phyloP scores from a whole-genome alignment of 768 basidiomycete species.

The Trametes cubensis region DNA sequence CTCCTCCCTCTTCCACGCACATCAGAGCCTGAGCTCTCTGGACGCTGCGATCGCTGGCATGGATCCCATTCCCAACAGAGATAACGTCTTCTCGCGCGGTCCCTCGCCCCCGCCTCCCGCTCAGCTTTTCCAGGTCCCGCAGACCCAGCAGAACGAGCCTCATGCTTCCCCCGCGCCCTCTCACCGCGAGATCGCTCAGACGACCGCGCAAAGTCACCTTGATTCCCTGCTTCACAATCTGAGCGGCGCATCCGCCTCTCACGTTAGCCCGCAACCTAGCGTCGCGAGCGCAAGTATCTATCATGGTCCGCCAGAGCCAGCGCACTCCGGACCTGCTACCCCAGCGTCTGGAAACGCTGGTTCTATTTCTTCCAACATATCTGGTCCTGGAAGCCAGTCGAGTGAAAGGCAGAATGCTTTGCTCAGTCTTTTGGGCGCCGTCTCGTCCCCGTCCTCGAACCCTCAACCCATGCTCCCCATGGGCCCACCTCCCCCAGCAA shows the following conservation, averaged over 20 bases:
- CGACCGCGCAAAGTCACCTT: constrained; percentile 59
- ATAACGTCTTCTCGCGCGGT: constrained; percentile 37
- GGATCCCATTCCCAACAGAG: constrained; percentile 34
- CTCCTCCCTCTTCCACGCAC: constrained; percentile 11
- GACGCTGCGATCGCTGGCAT: constrained; percentile 29
- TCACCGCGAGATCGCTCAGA: constrained; percentile 42
- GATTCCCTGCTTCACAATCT: constrained; percentile 70
- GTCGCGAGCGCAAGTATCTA: constrained; percentile 29
- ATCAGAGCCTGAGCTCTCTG: constrained; percentile 5
- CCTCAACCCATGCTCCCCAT: constrained; percentile 28
- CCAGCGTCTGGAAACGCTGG: constrained; percentile 44
- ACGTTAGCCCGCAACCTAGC: constrained; percentile 39
- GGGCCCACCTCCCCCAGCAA: constrained; percentile 52
- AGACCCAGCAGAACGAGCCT: constrained; percentile 33
- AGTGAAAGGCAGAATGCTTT: constrained; percentile 77
- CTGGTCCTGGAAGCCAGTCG: constrained; percentile 40
- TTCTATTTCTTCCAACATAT: constrained; percentile 44
- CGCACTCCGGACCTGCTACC: constrained; percentile 48
- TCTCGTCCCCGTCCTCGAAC: constrained; percentile 42
- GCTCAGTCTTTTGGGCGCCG: constrained; percentile 65
- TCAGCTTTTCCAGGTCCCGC: constrained; percentile 30
- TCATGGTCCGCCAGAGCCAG: constrained; percentile 32
- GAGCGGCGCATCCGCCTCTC: constrained; percentile 42
- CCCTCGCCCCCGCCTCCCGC: constrained; percentile 33
- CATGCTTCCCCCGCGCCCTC: constrained; percentile 37